Evolutionary conservation across 768 basidiomycete species (phyloP), one percentile per base, ranked within the genome.

Genomic region (Lentinula guzmanii): DNA sequence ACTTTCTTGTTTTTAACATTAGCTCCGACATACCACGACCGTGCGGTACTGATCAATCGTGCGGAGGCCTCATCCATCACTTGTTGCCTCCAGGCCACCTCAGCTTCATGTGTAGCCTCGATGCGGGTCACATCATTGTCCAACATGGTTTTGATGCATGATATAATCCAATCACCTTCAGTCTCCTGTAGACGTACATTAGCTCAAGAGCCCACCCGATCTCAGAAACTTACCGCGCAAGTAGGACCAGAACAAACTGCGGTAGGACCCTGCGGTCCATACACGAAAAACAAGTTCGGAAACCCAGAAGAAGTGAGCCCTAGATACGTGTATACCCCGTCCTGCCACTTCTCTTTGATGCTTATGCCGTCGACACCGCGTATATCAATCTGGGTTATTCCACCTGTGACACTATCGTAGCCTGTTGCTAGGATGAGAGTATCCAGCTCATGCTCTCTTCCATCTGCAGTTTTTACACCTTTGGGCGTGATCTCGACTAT

Each of bases 21-120:
- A 8, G 69, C 63, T 2, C 70, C 70, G 2, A 51, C 69, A 50
- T 70, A 71, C 65, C 69, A 71, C 6, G 69, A 70, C 50, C 70
- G 66, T 7, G 67, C 68, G 15, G 65, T 64, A 21, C 48, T 42
- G 61, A 54, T 41, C 8, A 56, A 33, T 31, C 42, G 18, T 8
- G 41, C 15, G 34, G 41, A 52, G 33, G 61, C 54, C 34, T 54
- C 61, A 15, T 48, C 31, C 42, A 61, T 43, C 8, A 63, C 62
- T 34, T 60, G 41, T 34, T 63, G 31, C 34, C 57, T 46, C 61
- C 61, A 61, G 3, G 15, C 15, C 9, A 42, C 35, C 46, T 61
- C 61, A n/a, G 61, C 61, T 43, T 55, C 61, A 21, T n/a, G 52
- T 39, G 61, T 56, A 8, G 61, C 37, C 52, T 61, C 61, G 28